A percentile compares a stretch with the other conserved stretches of the same genome.
phyloP scores from a whole-genome alignment of 2,329 filamentous ascomycete species.

The Aureobasidium sp. region DNA sequence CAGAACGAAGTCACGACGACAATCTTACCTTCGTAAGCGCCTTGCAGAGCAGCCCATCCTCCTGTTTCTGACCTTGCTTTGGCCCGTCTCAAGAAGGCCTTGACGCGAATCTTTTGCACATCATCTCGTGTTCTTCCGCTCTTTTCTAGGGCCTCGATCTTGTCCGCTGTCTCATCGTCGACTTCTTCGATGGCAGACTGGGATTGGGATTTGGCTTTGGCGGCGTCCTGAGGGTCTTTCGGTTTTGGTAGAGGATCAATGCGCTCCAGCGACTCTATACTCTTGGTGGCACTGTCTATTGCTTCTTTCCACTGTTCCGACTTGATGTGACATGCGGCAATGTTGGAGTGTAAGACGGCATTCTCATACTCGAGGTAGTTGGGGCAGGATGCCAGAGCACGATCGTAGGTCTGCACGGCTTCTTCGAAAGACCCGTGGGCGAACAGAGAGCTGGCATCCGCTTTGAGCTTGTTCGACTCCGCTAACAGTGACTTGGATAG shows the following conservation, averaged over 20 bases:
- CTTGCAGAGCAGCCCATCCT: constrained; percentile 73
- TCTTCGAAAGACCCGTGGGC: constrained; percentile 61
- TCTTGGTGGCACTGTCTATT: constrained; percentile 63
- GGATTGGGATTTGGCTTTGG: constrained; percentile 21
- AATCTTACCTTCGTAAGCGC: constrained; percentile 52
- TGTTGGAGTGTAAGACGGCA: constrained; percentile 80
- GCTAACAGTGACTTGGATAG: constrained; percentile 54
- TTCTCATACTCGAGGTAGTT: constrained; percentile 82
- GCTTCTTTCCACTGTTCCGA: constrained; percentile 79
- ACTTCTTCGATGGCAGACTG: constrained; percentile 43
- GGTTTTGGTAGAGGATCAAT: constrained; percentile 42
- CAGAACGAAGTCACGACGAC: neutral
- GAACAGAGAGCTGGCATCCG: constrained; percentile 75
- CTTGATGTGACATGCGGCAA: constrained; percentile 82
- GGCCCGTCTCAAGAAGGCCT: constrained; percentile 74
- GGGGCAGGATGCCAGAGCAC: constrained; percentile 70
- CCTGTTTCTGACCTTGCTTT: constrained; percentile 63
- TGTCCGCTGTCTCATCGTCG: constrained; percentile 36
- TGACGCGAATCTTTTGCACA: constrained; percentile 69
- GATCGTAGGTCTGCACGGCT: constrained; percentile 76
- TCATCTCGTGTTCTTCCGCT: constrained; percentile 48
- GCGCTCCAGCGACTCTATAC: constrained; percentile 65
- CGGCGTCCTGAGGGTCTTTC: constrained; percentile 20
- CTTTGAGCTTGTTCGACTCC: constrained; percentile 67
- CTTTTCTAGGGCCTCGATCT: constrained; percentile 37